Evolutionary conservation across 305 asterid genomes (phyloP).

Genomic region (Striga hermonthica): DNA sequence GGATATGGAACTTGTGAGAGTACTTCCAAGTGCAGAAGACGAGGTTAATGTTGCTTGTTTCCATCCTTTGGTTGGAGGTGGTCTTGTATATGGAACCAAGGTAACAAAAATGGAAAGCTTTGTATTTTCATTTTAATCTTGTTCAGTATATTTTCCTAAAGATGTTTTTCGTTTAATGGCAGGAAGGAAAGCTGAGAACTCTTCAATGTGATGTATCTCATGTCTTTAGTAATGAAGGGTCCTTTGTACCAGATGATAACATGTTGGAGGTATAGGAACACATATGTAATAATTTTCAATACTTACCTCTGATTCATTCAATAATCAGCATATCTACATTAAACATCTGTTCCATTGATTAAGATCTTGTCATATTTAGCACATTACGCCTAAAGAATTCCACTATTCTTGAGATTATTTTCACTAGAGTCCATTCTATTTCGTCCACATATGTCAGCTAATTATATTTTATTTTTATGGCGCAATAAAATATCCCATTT

Average conservation of each 20-base stretch:
- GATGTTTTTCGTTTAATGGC: slow-evolving; percentile 29
- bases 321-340: neutral
- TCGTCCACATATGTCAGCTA: neutral
- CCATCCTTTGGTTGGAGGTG: slow-evolving; percentile 93
- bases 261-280: slow-evolving; percentile 66
- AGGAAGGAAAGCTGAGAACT: slow-evolving; percentile 96
- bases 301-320: neutral
- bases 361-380: too few species aligned
- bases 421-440: too few species aligned
- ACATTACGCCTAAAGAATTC: too few species aligned
- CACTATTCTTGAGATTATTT: too few species aligned
- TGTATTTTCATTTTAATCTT: slow-evolving; percentile 11
- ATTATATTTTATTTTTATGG: neutral
- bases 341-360: neutral
- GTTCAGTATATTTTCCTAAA: slow-evolving; percentile 13
- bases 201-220: slow-evolving; percentile 64
- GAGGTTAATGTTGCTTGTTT: slow-evolving; percentile 98
- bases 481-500: neutral
- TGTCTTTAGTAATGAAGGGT: slow-evolving; percentile 47
- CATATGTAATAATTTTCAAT: slow-evolving; percentile 6
- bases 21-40: slow-evolving; percentile 95
- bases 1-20: slow-evolving; percentile 95
- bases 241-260: slow-evolving; percentile 58
- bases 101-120: slow-evolving; percentile 32
- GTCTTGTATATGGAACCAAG: slow-evolving; percentile 98